Conservation (phyloP, 352 stramenopile species). For the Globisporangium nagaii region DNA sequence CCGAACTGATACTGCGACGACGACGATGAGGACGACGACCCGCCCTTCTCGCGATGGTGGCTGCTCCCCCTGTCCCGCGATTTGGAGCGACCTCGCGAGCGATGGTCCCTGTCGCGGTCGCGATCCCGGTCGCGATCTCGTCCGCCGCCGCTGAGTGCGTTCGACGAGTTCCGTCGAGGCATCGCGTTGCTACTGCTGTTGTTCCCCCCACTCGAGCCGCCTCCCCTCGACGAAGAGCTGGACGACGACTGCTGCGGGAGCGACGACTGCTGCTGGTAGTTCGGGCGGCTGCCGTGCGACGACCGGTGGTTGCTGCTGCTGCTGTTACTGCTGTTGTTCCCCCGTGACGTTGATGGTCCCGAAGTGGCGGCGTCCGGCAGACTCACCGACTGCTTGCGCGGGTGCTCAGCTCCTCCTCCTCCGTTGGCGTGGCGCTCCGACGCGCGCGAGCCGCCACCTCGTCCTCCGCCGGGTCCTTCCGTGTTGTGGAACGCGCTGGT, state of each 20-base stretch:
- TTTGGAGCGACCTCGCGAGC: constrained; percentile 31
- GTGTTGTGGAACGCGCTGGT: constrained; percentile 8
- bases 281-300: background rate
- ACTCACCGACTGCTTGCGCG: constrained; percentile 7
- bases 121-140: constrained; percentile 16
- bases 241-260: constrained; percentile 8
- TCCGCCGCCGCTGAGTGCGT: constrained; percentile 13
- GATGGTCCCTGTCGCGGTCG: constrained; percentile 24
- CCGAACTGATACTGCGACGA: constrained; percentile 32
- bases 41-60: constrained; percentile 10
- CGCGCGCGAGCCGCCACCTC: background rate
- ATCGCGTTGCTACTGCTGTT: constrained; percentile 13
- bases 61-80: constrained; percentile 26
- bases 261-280: constrained; percentile 16
- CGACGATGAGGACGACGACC: constrained; percentile 8
- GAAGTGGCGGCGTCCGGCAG: constrained; percentile 2
- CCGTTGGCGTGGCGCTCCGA: constrained; percentile 6
- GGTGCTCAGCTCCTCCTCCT: constrained; percentile 8
- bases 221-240: background rate
- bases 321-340: constrained; percentile 11
- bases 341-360: constrained; percentile 9
- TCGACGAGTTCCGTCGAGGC: constrained; percentile 47
- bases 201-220: background rate
- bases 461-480: background rate
- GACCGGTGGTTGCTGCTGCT: constrained; percentile 8